Conservation (phyloP, 495 filamentous ascomycete species). For the Podospora conica region DNA sequence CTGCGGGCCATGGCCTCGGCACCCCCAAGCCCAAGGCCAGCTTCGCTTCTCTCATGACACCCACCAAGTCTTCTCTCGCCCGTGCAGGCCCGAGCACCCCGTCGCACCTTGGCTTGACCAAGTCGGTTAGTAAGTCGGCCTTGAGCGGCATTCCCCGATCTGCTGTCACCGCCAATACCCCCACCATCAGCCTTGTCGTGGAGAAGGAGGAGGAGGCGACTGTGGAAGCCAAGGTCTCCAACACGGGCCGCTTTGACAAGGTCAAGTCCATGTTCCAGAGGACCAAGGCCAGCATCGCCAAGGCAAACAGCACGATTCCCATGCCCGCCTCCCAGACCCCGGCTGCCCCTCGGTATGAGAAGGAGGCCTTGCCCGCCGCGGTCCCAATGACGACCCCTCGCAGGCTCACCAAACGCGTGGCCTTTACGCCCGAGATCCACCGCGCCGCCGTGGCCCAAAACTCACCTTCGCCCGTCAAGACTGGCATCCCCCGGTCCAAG, state of each 20-base stretch:
- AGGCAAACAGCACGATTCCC: conserved; percentile 35
- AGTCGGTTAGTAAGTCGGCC: conserved; percentile 32
- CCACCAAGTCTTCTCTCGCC: conserved; percentile 71
- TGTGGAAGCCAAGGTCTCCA: conserved; percentile 32
- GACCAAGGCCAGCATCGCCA: conserved; percentile 31
- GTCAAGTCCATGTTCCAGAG: conserved; percentile 47
- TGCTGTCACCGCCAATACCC: conserved; percentile 32
- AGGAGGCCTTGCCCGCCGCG: conserved; percentile 31
- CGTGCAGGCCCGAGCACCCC: conserved; percentile 57
- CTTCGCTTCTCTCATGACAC: conserved; percentile 58
- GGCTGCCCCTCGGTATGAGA: conserved; percentile 35
- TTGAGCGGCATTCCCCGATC: conserved; percentile 31
- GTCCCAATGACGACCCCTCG: conserved; percentile 45
- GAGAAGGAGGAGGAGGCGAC: conserved; percentile 19
- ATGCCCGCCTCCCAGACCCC: conserved; percentile 39
- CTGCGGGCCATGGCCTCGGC: conserved; percentile 32
- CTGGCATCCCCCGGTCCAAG: conserved; percentile 37
- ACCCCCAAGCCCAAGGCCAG: conserved; percentile 39
- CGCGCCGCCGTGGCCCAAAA: conserved; percentile 30
- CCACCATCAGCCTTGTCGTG: background rate
- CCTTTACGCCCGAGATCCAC: conserved; percentile 44
- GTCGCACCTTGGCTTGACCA: conserved; percentile 23
- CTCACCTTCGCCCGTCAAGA: conserved; percentile 47
- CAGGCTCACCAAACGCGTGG: conserved; percentile 38
- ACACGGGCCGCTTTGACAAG: conserved; percentile 36